A percentile compares a stretch with the other conserved stretches of the same genome.
These are phyloP conservation scores for California macrophylla DNA, from an alignment of 441 rosid genomes.

Conservation along the genomic window DNA sequence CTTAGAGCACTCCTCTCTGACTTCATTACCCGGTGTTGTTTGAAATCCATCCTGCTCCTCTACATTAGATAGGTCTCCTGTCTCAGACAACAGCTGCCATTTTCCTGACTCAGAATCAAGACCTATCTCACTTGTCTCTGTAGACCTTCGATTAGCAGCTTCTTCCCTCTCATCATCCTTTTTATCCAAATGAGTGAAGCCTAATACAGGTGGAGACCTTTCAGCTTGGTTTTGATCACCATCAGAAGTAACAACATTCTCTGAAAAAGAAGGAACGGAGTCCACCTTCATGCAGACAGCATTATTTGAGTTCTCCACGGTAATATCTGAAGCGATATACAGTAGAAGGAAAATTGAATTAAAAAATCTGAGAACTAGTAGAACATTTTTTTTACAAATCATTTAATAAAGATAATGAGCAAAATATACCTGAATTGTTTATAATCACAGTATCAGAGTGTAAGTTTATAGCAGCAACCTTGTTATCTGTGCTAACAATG, in stretches of 20 bases:
- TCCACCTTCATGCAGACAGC: conserved; percentile 17
- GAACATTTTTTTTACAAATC: not conserved
- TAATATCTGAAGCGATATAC: conserved; percentile 6
- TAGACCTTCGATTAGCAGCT: conserved; percentile 13
- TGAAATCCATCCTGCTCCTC: conserved; percentile 26
- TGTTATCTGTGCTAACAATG: conserved; percentile 21
- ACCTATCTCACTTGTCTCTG: conserved; percentile 27
- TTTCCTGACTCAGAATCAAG: conserved; percentile 23
- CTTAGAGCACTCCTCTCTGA: conserved; percentile 22
- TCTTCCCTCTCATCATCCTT: conserved; percentile 22
- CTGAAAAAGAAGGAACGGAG: conserved; percentile 21
- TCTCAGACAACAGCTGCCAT: conserved; percentile 19
- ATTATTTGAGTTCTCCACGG: conserved; percentile 17
- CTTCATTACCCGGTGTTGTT: conserved; percentile 20
- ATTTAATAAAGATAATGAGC: conserved; percentile 6
- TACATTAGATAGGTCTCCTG: conserved; percentile 29
- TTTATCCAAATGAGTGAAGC: conserved; percentile 11
- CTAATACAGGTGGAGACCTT: conserved; percentile 20
- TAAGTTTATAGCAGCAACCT: conserved; percentile 25
- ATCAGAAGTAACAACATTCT: conserved; percentile 17
- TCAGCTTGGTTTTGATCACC: conserved; percentile 30
- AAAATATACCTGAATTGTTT: conserved; percentile 36
- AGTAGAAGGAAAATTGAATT: conserved; percentile 9
- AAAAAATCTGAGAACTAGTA: not conserved
- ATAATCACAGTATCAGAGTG: conserved; percentile 26